These are phyloP conservation scores for Thermothielavioides terrestris DNA, from an alignment of 495 filamentous ascomycete species.

Conservation along the genomic window DNA sequence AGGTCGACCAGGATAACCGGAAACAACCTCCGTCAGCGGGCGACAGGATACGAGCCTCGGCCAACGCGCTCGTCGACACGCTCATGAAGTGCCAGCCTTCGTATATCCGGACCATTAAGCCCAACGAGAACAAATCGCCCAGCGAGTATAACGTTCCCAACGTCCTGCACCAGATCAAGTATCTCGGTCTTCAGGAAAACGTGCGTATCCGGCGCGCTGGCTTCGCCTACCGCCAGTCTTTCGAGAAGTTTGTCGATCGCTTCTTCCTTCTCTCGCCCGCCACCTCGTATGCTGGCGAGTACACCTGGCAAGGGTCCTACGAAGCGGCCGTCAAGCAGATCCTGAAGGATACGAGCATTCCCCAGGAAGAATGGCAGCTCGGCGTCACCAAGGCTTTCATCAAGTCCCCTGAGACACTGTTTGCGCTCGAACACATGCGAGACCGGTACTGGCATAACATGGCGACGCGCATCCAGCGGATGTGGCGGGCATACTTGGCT, in stretches of 20 bases:
- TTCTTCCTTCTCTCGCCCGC: slow-evolving; percentile 94
- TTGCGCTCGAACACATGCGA: slow-evolving; percentile 94
- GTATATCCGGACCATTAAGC: slow-evolving; percentile 98
- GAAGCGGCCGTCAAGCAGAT: slow-evolving; percentile 87
- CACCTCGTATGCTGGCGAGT: slow-evolving; percentile 92
- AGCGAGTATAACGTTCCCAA: slow-evolving; percentile 84
- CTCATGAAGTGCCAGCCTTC: slow-evolving; percentile 95
- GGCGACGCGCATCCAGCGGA: slow-evolving; percentile 93
- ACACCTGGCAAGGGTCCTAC: slow-evolving; percentile 85
- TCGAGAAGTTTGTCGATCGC: slow-evolving; percentile 96
- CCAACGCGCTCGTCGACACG: slow-evolving; percentile 90
- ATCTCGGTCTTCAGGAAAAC: slow-evolving; percentile 97
- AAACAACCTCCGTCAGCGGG: slow-evolving; percentile 89
- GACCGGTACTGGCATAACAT: slow-evolving; percentile 99
- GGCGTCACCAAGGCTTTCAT: slow-evolving; percentile 97
- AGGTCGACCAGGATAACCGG: slow-evolving; percentile 94
- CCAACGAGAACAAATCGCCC: slow-evolving; percentile 96
- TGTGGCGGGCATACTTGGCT: slow-evolving; percentile 91
- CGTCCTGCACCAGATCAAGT: slow-evolving; percentile 98
- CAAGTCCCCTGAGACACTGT: slow-evolving; percentile 96
- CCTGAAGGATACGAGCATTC: slow-evolving; percentile 90
- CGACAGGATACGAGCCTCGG: slow-evolving; percentile 94
- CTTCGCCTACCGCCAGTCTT: slow-evolving; percentile 95
- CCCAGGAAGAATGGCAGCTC: slow-evolving; percentile 92
- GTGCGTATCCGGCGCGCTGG: slow-evolving; percentile 94